Percentiles rank a stretch among this genome's conserved stretches.
phyloP scores from a whole-genome alignment of 228 moss, liverwort and hornwort species.

The Sphagnum magellanicum region DNA sequence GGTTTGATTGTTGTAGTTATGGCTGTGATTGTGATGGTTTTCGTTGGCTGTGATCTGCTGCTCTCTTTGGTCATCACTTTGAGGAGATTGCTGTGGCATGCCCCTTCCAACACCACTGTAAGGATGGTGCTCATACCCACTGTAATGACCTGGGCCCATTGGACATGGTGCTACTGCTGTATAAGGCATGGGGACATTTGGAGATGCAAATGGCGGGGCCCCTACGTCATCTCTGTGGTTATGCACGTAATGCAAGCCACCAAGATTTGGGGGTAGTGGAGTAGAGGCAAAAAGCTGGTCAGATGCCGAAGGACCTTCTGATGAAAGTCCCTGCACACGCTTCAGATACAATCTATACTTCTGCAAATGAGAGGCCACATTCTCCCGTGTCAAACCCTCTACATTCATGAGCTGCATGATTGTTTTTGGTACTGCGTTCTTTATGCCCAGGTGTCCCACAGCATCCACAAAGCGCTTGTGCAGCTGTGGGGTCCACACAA shows the following conservation, averaged over 20 bases:
- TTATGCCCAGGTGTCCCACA: constrained; percentile 81
- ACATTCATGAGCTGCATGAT: constrained; percentile 99
- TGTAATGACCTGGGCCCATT: constrained; percentile 46
- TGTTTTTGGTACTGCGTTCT: constrained; percentile 89
- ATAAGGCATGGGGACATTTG: constrained; percentile 46
- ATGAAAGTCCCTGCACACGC: constrained; percentile 84
- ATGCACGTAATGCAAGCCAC: constrained; percentile 61
- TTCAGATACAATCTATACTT: constrained; percentile 87
- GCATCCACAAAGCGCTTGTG: constrained; percentile 94
- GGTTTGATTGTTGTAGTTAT: constrained; percentile 1
- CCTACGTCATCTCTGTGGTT: constrained; percentile 65
- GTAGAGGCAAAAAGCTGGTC: constrained; percentile 89
- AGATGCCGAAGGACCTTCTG: constrained; percentile 67
- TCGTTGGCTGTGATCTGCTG: constrained; percentile 20
- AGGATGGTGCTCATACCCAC: constrained; percentile 67
- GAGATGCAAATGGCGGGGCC: constrained; percentile 43
- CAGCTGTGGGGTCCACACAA: constrained; percentile 91
- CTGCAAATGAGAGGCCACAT: constrained; percentile 90
- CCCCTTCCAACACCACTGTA: constrained; percentile 41
- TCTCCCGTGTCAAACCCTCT: constrained; percentile 86
- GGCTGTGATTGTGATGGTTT: constrained; percentile 27
- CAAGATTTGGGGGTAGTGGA: constrained; percentile 59
- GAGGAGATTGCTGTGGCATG: constrained; percentile 39
- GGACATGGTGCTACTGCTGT: constrained; percentile 35
- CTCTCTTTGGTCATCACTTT: constrained; percentile 62